A percentile compares a stretch with the other conserved stretches of the same genome.
phyloP scores from a whole-genome alignment of 257 asterid genomes.

The Penstemon eatonii region DNA sequence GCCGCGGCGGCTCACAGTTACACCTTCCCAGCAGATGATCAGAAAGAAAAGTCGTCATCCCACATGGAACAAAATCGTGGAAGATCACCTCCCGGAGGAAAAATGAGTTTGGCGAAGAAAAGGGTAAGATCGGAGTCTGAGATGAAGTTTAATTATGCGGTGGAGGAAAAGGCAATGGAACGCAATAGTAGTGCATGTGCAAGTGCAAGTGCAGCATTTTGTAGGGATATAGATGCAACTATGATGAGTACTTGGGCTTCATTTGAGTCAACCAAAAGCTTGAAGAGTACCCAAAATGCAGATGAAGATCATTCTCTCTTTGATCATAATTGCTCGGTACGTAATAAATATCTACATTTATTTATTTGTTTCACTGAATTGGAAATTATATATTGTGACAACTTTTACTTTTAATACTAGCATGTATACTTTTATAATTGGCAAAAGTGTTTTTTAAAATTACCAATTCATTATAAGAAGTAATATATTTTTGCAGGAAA shows the following conservation, averaged over 20 bases:
- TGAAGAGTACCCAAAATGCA: slow-evolving; percentile 37
- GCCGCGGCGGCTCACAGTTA: slow-evolving; percentile 34
- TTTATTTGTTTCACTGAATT: background rate
- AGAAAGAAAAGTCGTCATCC: too few relatives aligned
- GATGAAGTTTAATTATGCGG: background rate
- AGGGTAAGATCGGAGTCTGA: slow-evolving; percentile 40
- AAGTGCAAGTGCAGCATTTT: slow-evolving; percentile 49
- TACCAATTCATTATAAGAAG: background rate
- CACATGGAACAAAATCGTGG: background rate
- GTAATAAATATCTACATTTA: background rate
- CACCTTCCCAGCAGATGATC: background rate
- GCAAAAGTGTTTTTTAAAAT: too few relatives aligned
- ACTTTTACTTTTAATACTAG: too few relatives aligned
- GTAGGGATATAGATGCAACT: slow-evolving; percentile 43
- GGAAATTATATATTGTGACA: too few relatives aligned
- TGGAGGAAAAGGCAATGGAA: background rate
- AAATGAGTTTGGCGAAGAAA: slow-evolving; percentile 30
- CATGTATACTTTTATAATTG: too few relatives aligned
- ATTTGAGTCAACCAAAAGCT: slow-evolving; percentile 47
- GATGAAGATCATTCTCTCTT: slow-evolving; percentile 47
- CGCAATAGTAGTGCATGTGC: slow-evolving; percentile 37
- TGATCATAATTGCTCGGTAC: slow-evolving; percentile 51
- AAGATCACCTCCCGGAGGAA: slow-evolving; percentile 9
- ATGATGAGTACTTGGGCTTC: slow-evolving; percentile 56
- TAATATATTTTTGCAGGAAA: slow-evolving; percentile 39